These are phyloP conservation scores for Cryptococcus deneoformans DNA, from an alignment of 1,284 basidiomycete genomes.

Conservation along the genomic window DNA sequence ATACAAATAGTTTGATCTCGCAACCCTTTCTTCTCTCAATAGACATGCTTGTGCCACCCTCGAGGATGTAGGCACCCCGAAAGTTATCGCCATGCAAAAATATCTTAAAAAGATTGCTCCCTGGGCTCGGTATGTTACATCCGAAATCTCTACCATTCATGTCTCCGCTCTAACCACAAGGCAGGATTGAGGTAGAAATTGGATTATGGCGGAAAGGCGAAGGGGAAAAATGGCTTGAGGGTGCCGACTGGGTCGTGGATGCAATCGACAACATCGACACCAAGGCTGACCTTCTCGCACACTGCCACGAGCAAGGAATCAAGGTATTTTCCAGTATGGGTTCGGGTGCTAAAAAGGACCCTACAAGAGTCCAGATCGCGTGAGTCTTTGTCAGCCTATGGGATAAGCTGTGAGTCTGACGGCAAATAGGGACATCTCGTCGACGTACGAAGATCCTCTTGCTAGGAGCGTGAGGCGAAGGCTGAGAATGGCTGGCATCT, in stretches of 20 bases:
- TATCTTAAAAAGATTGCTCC: slow-evolving; percentile 66
- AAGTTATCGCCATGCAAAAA: slow-evolving; percentile 78
- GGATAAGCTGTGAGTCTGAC: slow-evolving; percentile 1
- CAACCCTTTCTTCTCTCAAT: slow-evolving; percentile 88
- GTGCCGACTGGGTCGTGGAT: slow-evolving; percentile 88
- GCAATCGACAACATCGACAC: slow-evolving; percentile 97
- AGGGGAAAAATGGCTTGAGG: slow-evolving; percentile 68
- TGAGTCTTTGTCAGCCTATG: slow-evolving; percentile 20
- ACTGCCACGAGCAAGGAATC: slow-evolving; percentile 71
- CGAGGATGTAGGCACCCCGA: slow-evolving; percentile 89
- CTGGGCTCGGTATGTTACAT: slow-evolving; percentile 50
- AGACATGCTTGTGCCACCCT: slow-evolving; percentile 90
- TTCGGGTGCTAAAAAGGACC: slow-evolving; percentile 93
- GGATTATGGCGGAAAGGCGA: slow-evolving; percentile 78
- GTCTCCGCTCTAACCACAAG: neutral
- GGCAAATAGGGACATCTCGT: slow-evolving; percentile 72
- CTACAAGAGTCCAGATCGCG: slow-evolving; percentile 87
- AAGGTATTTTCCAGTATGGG: slow-evolving; percentile 98
- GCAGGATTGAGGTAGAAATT: slow-evolving; percentile 71
- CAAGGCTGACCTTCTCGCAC: slow-evolving; percentile 82
- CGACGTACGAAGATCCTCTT: slow-evolving; percentile 91
- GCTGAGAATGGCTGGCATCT: slow-evolving; percentile 66
- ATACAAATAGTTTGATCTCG: slow-evolving; percentile 73
- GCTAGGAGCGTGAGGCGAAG: slow-evolving; percentile 83
- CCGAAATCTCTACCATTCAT: neutral